phyloP scores from a whole-genome alignment of 441 rosid species.

The Brassica hybrid region DNA sequence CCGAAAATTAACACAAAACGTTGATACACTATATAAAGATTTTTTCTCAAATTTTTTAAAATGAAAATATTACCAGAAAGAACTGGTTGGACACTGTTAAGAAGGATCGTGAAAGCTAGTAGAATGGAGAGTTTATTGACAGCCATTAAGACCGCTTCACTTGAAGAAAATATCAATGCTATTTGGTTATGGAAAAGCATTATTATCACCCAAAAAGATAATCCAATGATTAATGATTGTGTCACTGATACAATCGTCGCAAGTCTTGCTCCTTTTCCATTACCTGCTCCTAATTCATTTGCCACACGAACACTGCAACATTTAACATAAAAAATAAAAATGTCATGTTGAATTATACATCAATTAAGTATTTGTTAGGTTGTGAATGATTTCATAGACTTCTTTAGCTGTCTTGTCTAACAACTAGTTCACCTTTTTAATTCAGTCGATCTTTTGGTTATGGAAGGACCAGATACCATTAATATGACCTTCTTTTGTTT shows the following conservation, averaged over 20 bases:
- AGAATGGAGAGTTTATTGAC: constrained; percentile 67
- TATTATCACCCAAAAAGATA: constrained; percentile 65
- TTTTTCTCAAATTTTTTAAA: background rate
- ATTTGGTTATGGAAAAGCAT: constrained; percentile 52
- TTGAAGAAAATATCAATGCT: constrained; percentile 70
- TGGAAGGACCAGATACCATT: background rate
- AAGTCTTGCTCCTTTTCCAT: constrained; percentile 80
- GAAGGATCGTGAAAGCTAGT: constrained; percentile 74
- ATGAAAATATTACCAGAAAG: constrained; percentile 62
- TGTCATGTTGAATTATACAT: background rate
- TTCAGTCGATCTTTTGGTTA: background rate
- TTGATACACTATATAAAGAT: constrained; percentile 5
- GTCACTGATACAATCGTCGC: constrained; percentile 73
- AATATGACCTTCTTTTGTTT: background rate
- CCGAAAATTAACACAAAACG: background rate
- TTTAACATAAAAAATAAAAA: background rate
- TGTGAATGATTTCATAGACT: background rate
- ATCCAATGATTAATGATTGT: constrained; percentile 65
- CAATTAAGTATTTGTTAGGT: background rate
- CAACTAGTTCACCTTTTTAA: too few relatives aligned
- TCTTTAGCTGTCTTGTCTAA: background rate
- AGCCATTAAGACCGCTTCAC: constrained; percentile 60
- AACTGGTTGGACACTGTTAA: constrained; percentile 87
- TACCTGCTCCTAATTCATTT: constrained; percentile 89
- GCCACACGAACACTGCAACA: constrained; percentile 54